Evolutionary conservation across 805 yeast genomes (phyloP), one percentile per base, ranked within the genome.

Genomic region (Starmerella tilneyi): DNA sequence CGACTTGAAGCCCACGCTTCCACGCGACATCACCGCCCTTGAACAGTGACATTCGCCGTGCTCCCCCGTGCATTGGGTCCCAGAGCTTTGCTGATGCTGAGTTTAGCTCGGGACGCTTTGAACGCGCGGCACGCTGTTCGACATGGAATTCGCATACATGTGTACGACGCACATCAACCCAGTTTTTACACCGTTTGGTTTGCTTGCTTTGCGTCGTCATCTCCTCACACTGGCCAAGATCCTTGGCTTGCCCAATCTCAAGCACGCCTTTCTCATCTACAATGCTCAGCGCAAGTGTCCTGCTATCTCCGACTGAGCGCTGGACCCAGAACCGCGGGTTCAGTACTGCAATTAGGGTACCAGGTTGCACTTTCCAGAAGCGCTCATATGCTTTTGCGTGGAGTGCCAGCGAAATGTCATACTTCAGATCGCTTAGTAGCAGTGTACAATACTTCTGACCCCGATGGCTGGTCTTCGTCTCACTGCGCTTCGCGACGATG

Each of bases 41-140:
- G 34, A 66, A 66, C 50, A 74, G 61, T 0, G 71, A 65, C 46
- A 56, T 28, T 16, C 46, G 35, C 70, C 64, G 22, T 55, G 57
- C 15, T 58, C 30, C 43, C 6, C 33, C 23, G 15, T 37, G 31
- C 9, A 39, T 67, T 63, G 5, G 86, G 78, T 6, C 84, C 73
- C 54, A 76, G 71, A 62, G 75, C 60, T 46, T 77, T 63, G 48
- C 72, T 67, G 48, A 75, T 65, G 13, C 82, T 74, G 60, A 56
- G 39, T 77, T 82, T 44, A 89, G 67, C 60, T 88, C 97, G 68
- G 84, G 74, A 50, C 97, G 67, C 49, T 74, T 70, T n/a, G 78
- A 70, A 35, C 72, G 69, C 44, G 76, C 66, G 9, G 43, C 31
- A 35, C 74, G 69, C 39, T 69, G 53, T 50, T 84, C 89, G 15